Conservation (phyloP, 2,329 filamentous ascomycete genomes). For the Thelonectria rubi region DNA sequence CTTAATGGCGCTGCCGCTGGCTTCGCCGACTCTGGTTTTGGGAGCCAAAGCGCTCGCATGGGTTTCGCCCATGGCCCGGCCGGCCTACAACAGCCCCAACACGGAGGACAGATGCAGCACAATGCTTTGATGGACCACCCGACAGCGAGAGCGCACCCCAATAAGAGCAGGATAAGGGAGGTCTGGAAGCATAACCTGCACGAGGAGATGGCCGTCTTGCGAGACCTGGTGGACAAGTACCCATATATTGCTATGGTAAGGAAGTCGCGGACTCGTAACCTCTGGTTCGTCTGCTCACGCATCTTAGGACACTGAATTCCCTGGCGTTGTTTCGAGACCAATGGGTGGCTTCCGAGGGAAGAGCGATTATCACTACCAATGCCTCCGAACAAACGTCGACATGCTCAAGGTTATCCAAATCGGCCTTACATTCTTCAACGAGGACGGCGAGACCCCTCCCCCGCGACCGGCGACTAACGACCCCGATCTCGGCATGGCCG, state of each 20-base stretch:
- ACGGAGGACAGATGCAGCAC: constrained; percentile 54
- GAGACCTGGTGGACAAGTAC: constrained; percentile 87
- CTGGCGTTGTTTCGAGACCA: constrained; percentile 93
- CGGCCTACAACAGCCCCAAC: constrained; percentile 68
- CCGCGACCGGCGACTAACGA: constrained; percentile 66
- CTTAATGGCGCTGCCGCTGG: constrained; percentile 66
- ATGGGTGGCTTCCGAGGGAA: constrained; percentile 96
- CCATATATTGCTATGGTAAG: constrained; percentile 97
- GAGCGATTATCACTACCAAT: constrained; percentile 99
- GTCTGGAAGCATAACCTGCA: constrained; percentile 94
- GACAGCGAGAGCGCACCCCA: constrained; percentile 60
- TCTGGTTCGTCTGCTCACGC: constrained; percentile 20
- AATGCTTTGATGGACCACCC: constrained; percentile 54
- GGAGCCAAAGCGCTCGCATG: constrained; percentile 87
- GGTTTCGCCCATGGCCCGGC: constrained; percentile 76
- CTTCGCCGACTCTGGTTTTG: constrained; percentile 76
- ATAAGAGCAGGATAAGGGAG: constrained; percentile 88
- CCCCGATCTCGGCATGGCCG: constrained; percentile 48
- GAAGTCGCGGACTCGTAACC: constrained; percentile 10
- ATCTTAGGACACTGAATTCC: constrained; percentile 87
- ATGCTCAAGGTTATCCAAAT: constrained; percentile 98
- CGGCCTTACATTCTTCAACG: constrained; percentile 90
- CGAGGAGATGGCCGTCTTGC: constrained; percentile 87
- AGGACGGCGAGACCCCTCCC: constrained; percentile 87
- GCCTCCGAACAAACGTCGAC: constrained; percentile 94